These are phyloP conservation scores for Boletus subcaerulescens DNA, from an alignment of 768 basidiomycete species.

Conservation along the genomic window DNA sequence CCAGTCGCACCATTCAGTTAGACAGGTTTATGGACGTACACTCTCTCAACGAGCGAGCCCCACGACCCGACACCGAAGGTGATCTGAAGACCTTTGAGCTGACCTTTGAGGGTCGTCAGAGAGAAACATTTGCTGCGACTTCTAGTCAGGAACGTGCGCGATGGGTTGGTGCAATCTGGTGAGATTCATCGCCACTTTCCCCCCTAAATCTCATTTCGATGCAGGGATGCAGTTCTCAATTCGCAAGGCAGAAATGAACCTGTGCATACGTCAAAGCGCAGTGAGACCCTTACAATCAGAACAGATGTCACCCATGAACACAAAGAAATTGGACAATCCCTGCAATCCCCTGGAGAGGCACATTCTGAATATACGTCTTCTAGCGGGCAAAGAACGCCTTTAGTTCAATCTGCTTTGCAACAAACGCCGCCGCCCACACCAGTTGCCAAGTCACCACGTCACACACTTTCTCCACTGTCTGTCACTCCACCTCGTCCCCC, in stretches of 20 bases:
- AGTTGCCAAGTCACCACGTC: conserved; percentile 25
- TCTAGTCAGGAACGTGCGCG: conserved; percentile 62
- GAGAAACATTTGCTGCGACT: conserved; percentile 60
- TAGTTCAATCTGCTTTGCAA: not conserved
- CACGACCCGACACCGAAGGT: conserved; percentile 41
- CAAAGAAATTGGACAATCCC: not conserved
- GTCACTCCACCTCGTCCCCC: conserved; percentile 24
- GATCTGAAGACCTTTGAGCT: conserved; percentile 63
- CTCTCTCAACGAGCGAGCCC: conserved; percentile 50
- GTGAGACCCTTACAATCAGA: conserved; percentile 9
- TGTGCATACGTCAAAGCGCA: not conserved
- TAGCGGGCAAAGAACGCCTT: conserved; percentile 15
- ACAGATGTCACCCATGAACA: conserved; percentile 12
- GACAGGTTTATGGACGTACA: conserved; percentile 59
- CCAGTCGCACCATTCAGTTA: conserved; percentile 47
- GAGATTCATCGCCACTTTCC: conserved; percentile 12
- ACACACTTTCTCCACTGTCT: conserved; percentile 17
- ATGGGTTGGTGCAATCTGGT: conserved; percentile 80
- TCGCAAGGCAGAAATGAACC: conserved; percentile 26
- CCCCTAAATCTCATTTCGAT: not conserved
- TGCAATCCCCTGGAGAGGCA: conserved; percentile 15
- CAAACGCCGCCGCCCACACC: conserved; percentile 23
- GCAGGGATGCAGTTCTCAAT: conserved; percentile 59
- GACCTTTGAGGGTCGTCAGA: conserved; percentile 48
- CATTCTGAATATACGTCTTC: conserved; percentile 29